A percentile compares a stretch with the other conserved stretches of the same genome.
Evolutionary conservation across 1,284 basidiomycete genomes (phyloP).

Genomic region (Leccinum subrobustum): DNA sequence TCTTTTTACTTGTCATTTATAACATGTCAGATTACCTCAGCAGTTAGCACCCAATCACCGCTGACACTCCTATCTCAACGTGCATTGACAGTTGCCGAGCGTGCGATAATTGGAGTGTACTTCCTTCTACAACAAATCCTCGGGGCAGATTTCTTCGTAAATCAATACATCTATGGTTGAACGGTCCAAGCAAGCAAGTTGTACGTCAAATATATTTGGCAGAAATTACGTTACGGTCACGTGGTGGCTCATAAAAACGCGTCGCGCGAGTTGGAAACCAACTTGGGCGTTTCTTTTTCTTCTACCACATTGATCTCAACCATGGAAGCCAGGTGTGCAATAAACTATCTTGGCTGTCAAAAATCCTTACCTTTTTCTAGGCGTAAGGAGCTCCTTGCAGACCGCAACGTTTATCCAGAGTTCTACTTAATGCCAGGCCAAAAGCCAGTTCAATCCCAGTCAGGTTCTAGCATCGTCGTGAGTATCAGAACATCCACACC

Average conservation of each 20-base stretch:
- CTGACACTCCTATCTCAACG: too few species aligned
- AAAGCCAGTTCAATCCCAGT: constrained; percentile 11
- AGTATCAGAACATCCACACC: constrained; percentile 3
- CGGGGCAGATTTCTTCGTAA: too few species aligned
- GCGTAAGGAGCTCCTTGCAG: constrained; percentile 27
- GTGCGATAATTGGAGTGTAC: too few species aligned
- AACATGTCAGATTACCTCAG: constrained; percentile 28
- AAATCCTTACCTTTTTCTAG: constrained; percentile 11
- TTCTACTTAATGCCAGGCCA: constrained; percentile 26
- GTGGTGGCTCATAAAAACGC: constrained; percentile 18
- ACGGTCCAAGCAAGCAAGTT: too few species aligned
- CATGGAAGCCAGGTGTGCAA: constrained; percentile 28
- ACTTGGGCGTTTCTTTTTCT: constrained; percentile 2
- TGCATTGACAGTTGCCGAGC: too few species aligned
- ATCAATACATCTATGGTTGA: too few species aligned
- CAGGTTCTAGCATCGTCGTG: constrained; percentile 20
- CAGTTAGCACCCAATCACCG: neutral
- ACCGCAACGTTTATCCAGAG: constrained; percentile 31
- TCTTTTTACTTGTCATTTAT: constrained; percentile 13
- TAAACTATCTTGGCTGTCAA: neutral
- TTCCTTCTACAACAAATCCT: too few species aligned
- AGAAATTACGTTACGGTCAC: constrained; percentile 3
- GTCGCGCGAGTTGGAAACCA: constrained; percentile 20
- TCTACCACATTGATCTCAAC: constrained; percentile 2
- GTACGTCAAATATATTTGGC: too few species aligned